Evolutionary conservation across 116 monocot species (phyloP).

Genomic region (Posidonia oceanica): DNA sequence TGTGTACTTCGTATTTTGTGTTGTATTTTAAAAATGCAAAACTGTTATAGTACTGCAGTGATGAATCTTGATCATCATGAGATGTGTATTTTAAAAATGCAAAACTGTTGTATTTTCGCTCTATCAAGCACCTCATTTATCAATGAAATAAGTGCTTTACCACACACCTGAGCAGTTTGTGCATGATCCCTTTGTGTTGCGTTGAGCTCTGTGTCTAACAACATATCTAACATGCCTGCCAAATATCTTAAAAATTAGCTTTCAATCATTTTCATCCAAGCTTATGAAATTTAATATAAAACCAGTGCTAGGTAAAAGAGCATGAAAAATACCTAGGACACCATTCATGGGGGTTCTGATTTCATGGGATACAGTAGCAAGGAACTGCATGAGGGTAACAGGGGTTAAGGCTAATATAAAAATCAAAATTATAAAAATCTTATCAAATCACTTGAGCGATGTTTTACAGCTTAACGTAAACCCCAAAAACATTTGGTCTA

Average conservation of each 20-base stretch:
- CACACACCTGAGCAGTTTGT: slow-evolving; percentile 95
- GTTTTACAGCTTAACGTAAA: too few relatives aligned
- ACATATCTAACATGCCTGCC: slow-evolving; percentile 96
- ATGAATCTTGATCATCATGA: too few relatives aligned
- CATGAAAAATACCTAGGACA: slow-evolving; percentile 58
- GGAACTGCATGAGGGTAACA: slow-evolving; percentile 48
- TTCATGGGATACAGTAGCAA: slow-evolving; percentile 98
- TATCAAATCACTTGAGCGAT: too few relatives aligned
- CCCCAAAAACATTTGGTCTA: background rate
- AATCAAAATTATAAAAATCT: background rate
- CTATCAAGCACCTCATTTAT: slow-evolving; percentile 98
- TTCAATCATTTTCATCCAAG: background rate
- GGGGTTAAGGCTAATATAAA: background rate
- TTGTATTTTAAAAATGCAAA: too few relatives aligned
- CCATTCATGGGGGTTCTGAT: slow-evolving; percentile 99
- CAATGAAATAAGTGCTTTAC: slow-evolving; percentile 78
- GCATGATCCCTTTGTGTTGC: slow-evolving; percentile 84
- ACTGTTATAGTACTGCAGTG: too few relatives aligned
- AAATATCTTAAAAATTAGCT: background rate
- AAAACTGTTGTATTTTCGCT: too few relatives aligned
- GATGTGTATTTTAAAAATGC: too few relatives aligned
- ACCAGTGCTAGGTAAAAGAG: slow-evolving; percentile 1
- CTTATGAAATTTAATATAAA: background rate
- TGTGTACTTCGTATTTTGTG: too few relatives aligned
- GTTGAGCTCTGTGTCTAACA: slow-evolving; percentile 77